Evolutionary conservation across 2,329 filamentous ascomycete species (phyloP).

Genomic region (Clarireedia sp.): DNA sequence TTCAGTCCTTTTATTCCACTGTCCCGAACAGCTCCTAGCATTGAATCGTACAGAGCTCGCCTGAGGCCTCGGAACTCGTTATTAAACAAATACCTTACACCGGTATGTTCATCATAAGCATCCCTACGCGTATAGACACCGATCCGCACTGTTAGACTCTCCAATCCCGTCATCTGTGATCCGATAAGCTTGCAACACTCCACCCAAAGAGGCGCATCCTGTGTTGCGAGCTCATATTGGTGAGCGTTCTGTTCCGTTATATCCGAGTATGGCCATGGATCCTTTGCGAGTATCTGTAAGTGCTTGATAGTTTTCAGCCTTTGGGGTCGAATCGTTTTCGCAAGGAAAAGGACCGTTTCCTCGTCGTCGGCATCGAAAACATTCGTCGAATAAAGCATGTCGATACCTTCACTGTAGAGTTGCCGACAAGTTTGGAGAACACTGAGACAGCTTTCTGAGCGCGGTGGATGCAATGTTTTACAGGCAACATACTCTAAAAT

Average conservation of each 20-base stretch:
- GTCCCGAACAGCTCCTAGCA: not conserved
- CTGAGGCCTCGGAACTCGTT: no score
- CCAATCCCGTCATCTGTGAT: not conserved
- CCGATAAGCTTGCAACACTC: not conserved
- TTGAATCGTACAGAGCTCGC: no score
- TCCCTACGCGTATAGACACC: not conserved
- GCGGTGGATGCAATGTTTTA: not conserved
- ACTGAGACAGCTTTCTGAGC: not conserved
- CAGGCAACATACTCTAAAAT: not conserved
- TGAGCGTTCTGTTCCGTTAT: no score
- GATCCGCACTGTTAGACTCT: not conserved
- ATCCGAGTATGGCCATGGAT: not conserved
- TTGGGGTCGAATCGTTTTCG: not conserved
- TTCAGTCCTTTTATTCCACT: conserved; percentile 1
- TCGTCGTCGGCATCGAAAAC: not conserved
- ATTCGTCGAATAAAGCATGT: not conserved
- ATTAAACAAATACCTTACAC: no score
- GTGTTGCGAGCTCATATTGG: not conserved
- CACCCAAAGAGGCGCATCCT: not conserved
- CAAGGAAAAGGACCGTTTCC: not conserved
- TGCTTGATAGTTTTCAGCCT: not conserved
- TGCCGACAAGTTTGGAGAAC: not conserved
- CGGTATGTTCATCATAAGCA: no score
- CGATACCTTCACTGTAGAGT: not conserved
- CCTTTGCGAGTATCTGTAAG: not conserved